These are phyloP conservation scores for Didymella sp. DNA, from an alignment of 2,329 filamentous ascomycete species.

Conservation along the genomic window DNA sequence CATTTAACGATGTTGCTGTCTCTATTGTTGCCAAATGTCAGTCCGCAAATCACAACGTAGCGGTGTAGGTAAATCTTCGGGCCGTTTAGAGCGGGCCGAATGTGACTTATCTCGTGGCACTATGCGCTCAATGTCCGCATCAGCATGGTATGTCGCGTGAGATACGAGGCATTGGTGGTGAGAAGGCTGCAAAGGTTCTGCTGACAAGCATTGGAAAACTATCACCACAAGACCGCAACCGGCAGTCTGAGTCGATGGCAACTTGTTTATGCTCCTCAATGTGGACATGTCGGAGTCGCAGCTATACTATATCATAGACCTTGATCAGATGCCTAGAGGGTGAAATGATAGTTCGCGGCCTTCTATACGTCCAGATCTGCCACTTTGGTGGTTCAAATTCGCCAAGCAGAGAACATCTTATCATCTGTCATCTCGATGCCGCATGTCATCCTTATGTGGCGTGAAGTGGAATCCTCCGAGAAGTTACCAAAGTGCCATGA, in stretches of 20 bases:
- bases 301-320: too few species aligned
- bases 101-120: slow-evolving; percentile 7
- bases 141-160: neutral
- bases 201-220: neutral
- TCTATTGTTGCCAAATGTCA: neutral
- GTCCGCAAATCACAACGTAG: neutral
- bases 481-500: neutral
- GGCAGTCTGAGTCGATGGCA: neutral
- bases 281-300: too few species aligned
- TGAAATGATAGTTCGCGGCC: too few species aligned
- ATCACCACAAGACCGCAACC: neutral
- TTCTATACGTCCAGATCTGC: too few species aligned
- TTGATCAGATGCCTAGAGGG: too few species aligned
- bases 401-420: too few species aligned
- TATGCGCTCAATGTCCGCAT: neutral
- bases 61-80: slow-evolving; percentile 17
- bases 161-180: neutral
- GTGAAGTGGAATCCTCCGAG: neutral
- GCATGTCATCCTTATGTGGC: neutral
- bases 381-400: too few species aligned
- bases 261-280: neutral
- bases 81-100: slow-evolving; percentile 19
- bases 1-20: neutral
- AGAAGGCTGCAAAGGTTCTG: neutral
- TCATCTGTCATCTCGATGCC: too few species aligned